phyloP scores from a whole-genome alignment of 164 flowering plant genomes.

The Vitis amurensis region DNA sequence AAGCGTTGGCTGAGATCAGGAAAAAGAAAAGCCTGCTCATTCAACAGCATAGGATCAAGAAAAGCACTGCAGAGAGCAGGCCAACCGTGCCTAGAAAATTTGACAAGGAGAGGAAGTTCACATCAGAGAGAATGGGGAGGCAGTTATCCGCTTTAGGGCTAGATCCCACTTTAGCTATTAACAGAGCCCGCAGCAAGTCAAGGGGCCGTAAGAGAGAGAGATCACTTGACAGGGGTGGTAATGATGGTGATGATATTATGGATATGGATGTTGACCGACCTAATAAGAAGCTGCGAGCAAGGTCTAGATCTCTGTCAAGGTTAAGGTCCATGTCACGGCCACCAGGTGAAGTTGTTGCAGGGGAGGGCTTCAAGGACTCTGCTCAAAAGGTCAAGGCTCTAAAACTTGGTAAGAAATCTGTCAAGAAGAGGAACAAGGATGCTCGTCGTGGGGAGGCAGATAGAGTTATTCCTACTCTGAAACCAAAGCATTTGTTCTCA shows the following conservation, averaged over 20 bases:
- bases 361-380: constrained; percentile 77
- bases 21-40: constrained; percentile 80
- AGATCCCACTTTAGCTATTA: constrained; percentile 67
- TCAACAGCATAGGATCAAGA: constrained; percentile 79
- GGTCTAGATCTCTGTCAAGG: constrained; percentile 42
- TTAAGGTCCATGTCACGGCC: constrained; percentile 64
- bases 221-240: constrained; percentile 41
- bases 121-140: constrained; percentile 86
- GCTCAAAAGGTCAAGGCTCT: constrained; percentile 60
- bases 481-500: constrained; percentile 80
- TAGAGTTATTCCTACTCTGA: constrained; percentile 74
- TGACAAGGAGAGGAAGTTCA: constrained; percentile 68
- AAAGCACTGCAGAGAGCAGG: constrained; percentile 81
- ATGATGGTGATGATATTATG: constrained; percentile 37
- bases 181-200: constrained; percentile 69
- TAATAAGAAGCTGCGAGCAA: constrained; percentile 53
- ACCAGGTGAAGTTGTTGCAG: constrained; percentile 70
- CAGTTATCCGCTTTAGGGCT: constrained; percentile 67
- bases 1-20: constrained; percentile 67
- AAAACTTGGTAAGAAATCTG: constrained; percentile 49
- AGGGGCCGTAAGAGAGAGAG: constrained; percentile 83
- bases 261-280: constrained; percentile 56
- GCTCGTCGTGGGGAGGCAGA: constrained; percentile 94
- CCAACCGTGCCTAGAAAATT: constrained; percentile 80
- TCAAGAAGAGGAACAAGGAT: constrained; percentile 68